phyloP scores from a whole-genome alignment of 208 protist genomes.

The Leishmania braziliensis region DNA sequence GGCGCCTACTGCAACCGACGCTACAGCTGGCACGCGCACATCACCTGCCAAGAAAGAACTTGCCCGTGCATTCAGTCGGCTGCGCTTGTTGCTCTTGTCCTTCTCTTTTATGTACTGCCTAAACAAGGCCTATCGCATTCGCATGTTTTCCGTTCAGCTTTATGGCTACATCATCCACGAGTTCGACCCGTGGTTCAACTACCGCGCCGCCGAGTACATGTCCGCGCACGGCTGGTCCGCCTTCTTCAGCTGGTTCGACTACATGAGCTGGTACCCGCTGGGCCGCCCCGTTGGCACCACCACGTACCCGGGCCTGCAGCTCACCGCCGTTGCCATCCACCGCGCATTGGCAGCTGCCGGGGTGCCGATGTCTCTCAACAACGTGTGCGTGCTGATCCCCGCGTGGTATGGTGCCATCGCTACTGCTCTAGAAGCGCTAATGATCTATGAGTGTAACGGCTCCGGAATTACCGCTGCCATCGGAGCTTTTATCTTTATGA shows the following conservation, averaged over 20 bases:
- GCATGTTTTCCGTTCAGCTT: conserved; percentile 61
- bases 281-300: too few species aligned
- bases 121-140: conserved; percentile 25
- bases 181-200: conserved; percentile 96
- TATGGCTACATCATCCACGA: conserved; percentile 95
- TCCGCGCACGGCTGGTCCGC: too few species aligned
- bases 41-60: too few species aligned
- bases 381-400: conserved; percentile 97
- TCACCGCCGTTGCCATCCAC: conserved; percentile 57
- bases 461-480: too few species aligned
- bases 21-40: too few species aligned
- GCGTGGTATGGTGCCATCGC: conserved; percentile 93
- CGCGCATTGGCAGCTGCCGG: conserved; percentile 77
- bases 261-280: too few species aligned
- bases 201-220: conserved; percentile 91
- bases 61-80: too few species aligned
- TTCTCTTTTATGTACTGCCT: conserved; percentile 20
- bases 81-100: conserved; percentile 2
- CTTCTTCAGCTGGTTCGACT: too few species aligned
- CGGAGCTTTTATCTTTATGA: too few species aligned
- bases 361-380: conserved; percentile 88
- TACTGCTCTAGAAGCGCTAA: conserved; percentile 59
- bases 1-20: too few species aligned
- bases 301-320: too few species aligned
- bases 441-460: too few species aligned